phyloP scores from a whole-genome alignment of 768 basidiomycete species.

The Sistotremastrum niveocremeum region DNA sequence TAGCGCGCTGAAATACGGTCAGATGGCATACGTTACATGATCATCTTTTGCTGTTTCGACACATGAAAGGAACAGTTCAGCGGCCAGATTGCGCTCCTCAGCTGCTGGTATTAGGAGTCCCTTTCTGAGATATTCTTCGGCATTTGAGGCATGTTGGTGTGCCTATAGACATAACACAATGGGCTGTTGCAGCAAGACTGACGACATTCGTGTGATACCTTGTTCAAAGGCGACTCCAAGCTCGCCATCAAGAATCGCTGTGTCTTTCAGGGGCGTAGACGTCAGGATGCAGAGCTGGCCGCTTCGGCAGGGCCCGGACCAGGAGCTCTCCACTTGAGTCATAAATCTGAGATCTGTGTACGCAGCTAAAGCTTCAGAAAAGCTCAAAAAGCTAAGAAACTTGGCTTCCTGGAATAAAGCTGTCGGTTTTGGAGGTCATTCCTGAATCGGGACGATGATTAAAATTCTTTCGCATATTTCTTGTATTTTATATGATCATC shows the following conservation, averaged over 20 bases:
- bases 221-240: constrained; percentile 5
- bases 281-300: too few species aligned
- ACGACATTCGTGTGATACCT: constrained; percentile 2
- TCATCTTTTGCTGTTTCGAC: constrained; percentile 61
- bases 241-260: not conserved
- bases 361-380: too few species aligned
- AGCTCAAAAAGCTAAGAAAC: too few species aligned
- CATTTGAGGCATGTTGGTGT: constrained; percentile 70
- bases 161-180: constrained; percentile 31
- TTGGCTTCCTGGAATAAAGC: too few species aligned
- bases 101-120: constrained; percentile 61
- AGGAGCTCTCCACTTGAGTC: too few species aligned
- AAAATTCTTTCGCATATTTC: too few species aligned
- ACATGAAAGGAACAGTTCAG: constrained; percentile 60
- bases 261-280: too few species aligned
- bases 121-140: constrained; percentile 53
- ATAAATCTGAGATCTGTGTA: too few species aligned
- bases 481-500: too few species aligned
- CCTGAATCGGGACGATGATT: too few species aligned
- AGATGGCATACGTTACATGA: constrained; percentile 34
- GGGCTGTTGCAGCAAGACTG: not conserved
- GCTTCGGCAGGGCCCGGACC: too few species aligned
- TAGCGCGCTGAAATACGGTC: constrained; percentile 2
- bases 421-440: too few species aligned
- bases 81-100: constrained; percentile 64